phyloP scores from a whole-genome alignment of 139 green algal species.

The Chlamydomonas sp. region DNA sequence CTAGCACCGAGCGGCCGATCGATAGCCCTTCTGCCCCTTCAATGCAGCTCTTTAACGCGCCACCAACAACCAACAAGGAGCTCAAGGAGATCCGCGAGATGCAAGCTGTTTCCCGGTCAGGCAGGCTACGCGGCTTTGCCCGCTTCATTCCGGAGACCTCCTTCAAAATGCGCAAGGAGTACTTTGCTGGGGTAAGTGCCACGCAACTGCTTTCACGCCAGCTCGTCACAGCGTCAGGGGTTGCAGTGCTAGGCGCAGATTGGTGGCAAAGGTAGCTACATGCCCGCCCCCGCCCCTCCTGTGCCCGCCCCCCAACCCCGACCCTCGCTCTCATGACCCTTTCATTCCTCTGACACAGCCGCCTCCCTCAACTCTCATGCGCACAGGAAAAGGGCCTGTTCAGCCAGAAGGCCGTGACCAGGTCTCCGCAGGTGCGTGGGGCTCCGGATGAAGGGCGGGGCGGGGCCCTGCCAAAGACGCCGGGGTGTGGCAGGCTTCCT shows the following conservation, averaged over 20 bases:
- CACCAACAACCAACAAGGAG: slow-evolving; percentile 55
- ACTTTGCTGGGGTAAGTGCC: slow-evolving; percentile 80
- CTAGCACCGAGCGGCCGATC: not conserved
- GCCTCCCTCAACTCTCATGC: not conserved
- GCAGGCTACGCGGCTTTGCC: slow-evolving; percentile 55
- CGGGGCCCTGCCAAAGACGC: not conserved
- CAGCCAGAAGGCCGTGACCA: not conserved
- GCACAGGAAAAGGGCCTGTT: slow-evolving; percentile 24
- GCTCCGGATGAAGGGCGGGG: not conserved
- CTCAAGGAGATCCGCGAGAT: slow-evolving; percentile 71
- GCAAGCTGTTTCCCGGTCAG: slow-evolving; percentile 66
- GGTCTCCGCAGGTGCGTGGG: slow-evolving; percentile 4
- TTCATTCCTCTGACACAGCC: not conserved
- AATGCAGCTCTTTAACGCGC: slow-evolving; percentile 26
- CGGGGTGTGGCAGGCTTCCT: too few species aligned
- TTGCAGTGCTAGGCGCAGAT: too few species aligned
- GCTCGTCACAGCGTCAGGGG: too few species aligned
- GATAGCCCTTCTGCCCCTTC: not conserved
- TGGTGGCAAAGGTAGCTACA: too few species aligned
- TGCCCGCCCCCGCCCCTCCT: too few species aligned
- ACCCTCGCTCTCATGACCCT: not conserved
- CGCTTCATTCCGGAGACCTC: slow-evolving; percentile 60
- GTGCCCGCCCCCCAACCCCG: not conserved
- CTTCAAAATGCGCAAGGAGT: slow-evolving; percentile 76
- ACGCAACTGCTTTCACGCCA: too few species aligned